These are phyloP conservation scores for Lentinula raphanica DNA, from an alignment of 768 basidiomycete species.

Conservation along the genomic window DNA sequence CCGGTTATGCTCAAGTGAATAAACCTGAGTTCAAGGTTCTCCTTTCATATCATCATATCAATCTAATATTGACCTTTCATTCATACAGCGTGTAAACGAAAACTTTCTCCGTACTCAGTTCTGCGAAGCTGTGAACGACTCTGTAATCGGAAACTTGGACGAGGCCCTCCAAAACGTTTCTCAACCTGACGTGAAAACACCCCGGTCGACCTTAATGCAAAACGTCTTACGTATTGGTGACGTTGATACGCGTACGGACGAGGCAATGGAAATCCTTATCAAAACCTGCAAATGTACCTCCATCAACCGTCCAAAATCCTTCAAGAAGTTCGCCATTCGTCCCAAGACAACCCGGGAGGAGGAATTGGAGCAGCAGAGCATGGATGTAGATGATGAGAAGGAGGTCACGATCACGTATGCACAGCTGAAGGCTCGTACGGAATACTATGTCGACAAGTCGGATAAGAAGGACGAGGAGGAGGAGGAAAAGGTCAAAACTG, in stretches of 20 bases:
- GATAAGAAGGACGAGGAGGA: constrained; percentile 22
- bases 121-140: constrained; percentile 37
- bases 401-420: constrained; percentile 31
- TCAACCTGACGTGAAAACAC: constrained; percentile 58
- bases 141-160: constrained; percentile 55
- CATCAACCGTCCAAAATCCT: constrained; percentile 58
- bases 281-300: constrained; percentile 80
- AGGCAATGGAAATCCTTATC: constrained; percentile 70
- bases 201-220: constrained; percentile 61
- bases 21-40: constrained; percentile 73
- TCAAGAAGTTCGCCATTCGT: constrained; percentile 69
- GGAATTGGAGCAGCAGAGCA: constrained; percentile 30
- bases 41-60: neutral
- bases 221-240: constrained; percentile 79
- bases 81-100: constrained; percentile 67
- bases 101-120: constrained; percentile 52
- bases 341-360: constrained; percentile 25
- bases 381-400: constrained; percentile 21
- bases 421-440: constrained; percentile 29
- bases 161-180: constrained; percentile 58
- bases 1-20: constrained; percentile 56
- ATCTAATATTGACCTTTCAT: neutral
- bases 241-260: constrained; percentile 53
- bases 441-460: constrained; percentile 28
- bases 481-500: constrained; percentile 25